A percentile compares a stretch with the other conserved stretches of the same genome.
Evolutionary conservation across 1,284 basidiomycete genomes (phyloP).

Genomic region (Xerocomus minutiporus): DNA sequence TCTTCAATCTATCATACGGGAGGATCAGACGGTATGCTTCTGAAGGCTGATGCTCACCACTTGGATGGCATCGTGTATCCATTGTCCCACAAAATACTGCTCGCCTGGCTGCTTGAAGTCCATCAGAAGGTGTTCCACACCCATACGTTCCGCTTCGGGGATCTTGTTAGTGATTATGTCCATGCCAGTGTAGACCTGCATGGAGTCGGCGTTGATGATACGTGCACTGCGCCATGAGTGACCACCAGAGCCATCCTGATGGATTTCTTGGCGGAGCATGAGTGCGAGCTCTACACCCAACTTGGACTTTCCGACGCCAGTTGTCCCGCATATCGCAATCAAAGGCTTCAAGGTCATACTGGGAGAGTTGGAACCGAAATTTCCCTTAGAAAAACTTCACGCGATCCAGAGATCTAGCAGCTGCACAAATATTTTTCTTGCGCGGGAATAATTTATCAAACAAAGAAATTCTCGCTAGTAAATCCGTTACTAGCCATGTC

Average conservation of each 20-base stretch:
- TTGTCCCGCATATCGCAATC: constrained; percentile 89
- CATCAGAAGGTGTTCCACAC: constrained; percentile 87
- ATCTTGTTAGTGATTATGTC: constrained; percentile 97
- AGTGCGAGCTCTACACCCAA: constrained; percentile 86
- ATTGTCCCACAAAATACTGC: constrained; percentile 84
- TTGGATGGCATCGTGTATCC: constrained; percentile 73
- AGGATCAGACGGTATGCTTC: neutral
- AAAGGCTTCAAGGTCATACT: constrained; percentile 45
- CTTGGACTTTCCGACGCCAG: constrained; percentile 95
- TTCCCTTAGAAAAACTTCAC: too few relatives aligned
- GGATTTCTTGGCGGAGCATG: constrained; percentile 38
- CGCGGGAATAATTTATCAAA: neutral
- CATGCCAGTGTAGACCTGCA: constrained; percentile 96
- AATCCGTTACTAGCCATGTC: constrained; percentile 24
- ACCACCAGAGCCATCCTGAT: constrained; percentile 13
- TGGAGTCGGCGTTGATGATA: constrained; percentile 94
- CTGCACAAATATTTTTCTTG: neutral
- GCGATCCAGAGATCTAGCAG: too few relatives aligned
- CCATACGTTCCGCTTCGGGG: constrained; percentile 68
- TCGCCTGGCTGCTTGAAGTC: constrained; percentile 80
- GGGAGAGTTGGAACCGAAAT: neutral
- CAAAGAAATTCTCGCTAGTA: neutral
- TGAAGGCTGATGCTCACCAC: constrained; percentile 45
- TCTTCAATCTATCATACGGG: constrained; percentile 57
- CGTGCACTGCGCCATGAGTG: constrained; percentile 57